These are phyloP conservation scores for Colletotrichum somersetense DNA, from an alignment of 2,329 filamentous ascomycete species.

Conservation along the genomic window DNA sequence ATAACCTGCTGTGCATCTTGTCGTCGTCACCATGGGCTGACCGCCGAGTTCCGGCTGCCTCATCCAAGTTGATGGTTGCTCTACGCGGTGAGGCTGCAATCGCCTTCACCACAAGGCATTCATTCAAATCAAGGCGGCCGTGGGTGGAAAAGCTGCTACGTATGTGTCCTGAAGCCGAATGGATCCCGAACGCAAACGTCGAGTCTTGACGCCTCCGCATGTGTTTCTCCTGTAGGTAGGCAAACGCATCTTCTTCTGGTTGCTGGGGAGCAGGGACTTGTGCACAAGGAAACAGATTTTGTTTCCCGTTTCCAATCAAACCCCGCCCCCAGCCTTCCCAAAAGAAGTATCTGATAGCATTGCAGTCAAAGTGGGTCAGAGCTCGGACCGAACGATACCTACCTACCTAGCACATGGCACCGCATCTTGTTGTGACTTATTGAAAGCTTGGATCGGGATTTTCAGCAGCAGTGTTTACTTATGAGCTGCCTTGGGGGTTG, in stretches of 20 bases:
- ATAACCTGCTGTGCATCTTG: conserved; percentile 2
- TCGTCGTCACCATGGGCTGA: conserved; percentile 13
- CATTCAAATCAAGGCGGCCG: background rate
- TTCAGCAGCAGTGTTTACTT: background rate
- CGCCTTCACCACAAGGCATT: background rate
- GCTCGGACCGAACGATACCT: background rate
- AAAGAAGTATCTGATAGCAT: background rate
- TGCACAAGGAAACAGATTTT: background rate
- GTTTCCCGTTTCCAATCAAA: background rate
- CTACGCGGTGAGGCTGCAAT: background rate
- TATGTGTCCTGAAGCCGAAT: background rate
- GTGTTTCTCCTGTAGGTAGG: background rate
- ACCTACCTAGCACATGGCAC: conserved; percentile 12
- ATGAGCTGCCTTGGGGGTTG: background rate
- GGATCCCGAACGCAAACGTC: background rate
- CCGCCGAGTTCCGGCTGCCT: conserved; percentile 3
- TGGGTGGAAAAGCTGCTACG: background rate
- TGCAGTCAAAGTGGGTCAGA: conserved; percentile 15
- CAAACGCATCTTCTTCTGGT: background rate
- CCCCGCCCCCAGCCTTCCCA: conserved; percentile 13
- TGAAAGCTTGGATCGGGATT: background rate
- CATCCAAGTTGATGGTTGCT: background rate
- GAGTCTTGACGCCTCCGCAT: background rate
- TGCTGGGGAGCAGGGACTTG: background rate
- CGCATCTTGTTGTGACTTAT: conserved; percentile 2